Conservation (phyloP, 2,329 filamentous ascomycete genomes). For the Fusarium redolens region DNA sequence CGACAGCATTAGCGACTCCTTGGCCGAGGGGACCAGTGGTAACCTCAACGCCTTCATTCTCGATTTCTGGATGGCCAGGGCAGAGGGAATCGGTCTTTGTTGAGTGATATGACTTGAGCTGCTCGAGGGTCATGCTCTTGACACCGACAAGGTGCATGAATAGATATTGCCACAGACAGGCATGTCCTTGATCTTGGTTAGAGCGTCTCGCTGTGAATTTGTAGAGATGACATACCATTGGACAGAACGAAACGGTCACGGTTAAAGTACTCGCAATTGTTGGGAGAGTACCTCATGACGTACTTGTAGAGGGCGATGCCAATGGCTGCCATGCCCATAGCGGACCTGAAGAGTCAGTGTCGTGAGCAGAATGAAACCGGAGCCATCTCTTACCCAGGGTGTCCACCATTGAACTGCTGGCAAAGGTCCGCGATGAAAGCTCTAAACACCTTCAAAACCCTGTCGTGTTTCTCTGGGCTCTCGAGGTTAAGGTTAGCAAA, state of each 20-base stretch:
- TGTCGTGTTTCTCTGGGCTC: not conserved
- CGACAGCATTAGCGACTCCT: slow-evolving; percentile 55
- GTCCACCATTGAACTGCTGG: not conserved
- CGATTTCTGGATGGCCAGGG: slow-evolving; percentile 66
- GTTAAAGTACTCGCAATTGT: slow-evolving; percentile 37
- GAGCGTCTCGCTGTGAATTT: not conserved
- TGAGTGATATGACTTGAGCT: not conserved
- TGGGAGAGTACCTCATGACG: slow-evolving; percentile 68
- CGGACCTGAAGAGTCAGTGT: not conserved
- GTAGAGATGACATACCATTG: not conserved
- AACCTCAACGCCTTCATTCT: slow-evolving; percentile 66
- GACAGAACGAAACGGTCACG: not conserved
- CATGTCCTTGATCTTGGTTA: not conserved
- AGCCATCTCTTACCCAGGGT: not conserved
- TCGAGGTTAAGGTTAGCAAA: not conserved
- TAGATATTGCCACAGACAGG: not conserved
- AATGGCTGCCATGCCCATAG: slow-evolving; percentile 25
- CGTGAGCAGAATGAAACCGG: not conserved
- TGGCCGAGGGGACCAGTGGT: slow-evolving; percentile 68
- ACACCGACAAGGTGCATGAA: not conserved
- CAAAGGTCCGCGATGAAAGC: not conserved
- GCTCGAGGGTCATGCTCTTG: not conserved
- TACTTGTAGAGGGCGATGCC: slow-evolving; percentile 65
- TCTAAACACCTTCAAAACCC: not conserved
- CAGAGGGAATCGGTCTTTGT: slow-evolving; percentile 44